Base-by-base conservation (phyloP, 176 grass and related monocot species). In the Zizania latifolia region DNA sequence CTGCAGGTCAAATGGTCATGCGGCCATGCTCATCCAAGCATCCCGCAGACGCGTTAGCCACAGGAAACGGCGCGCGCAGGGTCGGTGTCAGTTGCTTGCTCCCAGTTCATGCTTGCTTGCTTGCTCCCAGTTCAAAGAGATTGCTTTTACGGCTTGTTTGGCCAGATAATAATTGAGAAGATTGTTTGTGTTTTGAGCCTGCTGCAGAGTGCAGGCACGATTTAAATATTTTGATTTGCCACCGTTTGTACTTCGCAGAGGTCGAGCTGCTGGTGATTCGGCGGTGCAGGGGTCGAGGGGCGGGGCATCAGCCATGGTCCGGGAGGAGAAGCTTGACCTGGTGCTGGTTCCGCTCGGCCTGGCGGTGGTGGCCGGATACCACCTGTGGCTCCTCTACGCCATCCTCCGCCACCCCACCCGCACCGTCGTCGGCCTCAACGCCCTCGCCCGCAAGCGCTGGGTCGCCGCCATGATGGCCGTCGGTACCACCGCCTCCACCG, bases 371-470 rank as follows among this genome's bases (percentile, higher is more conserved):
- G 65, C 16, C 51, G 38, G 27, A 71, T 97, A 90, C 84, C 90
- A 97, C 78, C 44, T 83, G 7, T 93, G 90, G 87, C 85, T 93
- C 24, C 84, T 90, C 66, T 58, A 71, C 76, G 60, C 82, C 61
- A 78, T 97, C 75, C 22, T 87, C 36, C 84, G 75, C 55, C 58
- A 69, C 21, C 87, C 93, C 32, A 53, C 33, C 7, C 51, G 79
- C 28, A 97, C 90, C 33, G 85, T 93, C 70, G 76, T 97, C 68
- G 93, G 90, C 79, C 65, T 97, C 78, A 93, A 90, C 76, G 85
- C 82, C 62, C 48, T 87, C 31, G 87, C 86, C 10, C 74, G 87
- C 62, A 82, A 67, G 51, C 89, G 83, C n/a, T 92, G 93, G 93
- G 79, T 91, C 66, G 26, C 71, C 55, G 66, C 79, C 71, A 92